These are phyloP conservation scores for Mycosphaerella sp. DNA, from an alignment of 2,329 filamentous ascomycete genomes.

Conservation along the genomic window DNA sequence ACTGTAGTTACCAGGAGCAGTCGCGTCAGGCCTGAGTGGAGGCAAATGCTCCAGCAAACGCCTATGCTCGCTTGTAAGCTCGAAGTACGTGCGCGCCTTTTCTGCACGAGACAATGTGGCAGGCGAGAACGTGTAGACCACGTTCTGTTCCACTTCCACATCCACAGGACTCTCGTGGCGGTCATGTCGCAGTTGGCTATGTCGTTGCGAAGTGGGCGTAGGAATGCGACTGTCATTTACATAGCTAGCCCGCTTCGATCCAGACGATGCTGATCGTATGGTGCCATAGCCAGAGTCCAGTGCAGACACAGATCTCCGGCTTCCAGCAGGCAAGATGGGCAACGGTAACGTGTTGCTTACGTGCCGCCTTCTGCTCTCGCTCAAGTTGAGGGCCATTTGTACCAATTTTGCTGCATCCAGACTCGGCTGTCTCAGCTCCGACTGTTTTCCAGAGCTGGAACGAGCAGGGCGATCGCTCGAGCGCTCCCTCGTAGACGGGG, in stretches of 20 bases:
- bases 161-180: constrained; percentile 5
- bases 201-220: constrained; percentile 12
- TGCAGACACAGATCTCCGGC: constrained; percentile 44
- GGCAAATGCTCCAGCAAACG: constrained; percentile 72
- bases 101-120: constrained; percentile 77
- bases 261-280: constrained; percentile 51
- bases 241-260: constrained; percentile 10
- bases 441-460: constrained; percentile 6
- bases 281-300: constrained; percentile 28
- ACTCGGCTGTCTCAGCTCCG: constrained; percentile 42
- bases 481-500: constrained; percentile 28
- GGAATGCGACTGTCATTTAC: constrained; percentile 9
- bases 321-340: constrained; percentile 45
- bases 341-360: constrained; percentile 52
- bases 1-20: constrained; percentile 39
- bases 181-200: constrained; percentile 8
- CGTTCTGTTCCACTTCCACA: constrained; percentile 30
- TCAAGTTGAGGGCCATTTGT: constrained; percentile 82
- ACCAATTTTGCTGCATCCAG: constrained; percentile 85
- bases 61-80: constrained; percentile 78
- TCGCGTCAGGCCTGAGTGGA: constrained; percentile 54
- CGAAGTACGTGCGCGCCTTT: constrained; percentile 77
- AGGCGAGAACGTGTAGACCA: constrained; percentile 64
- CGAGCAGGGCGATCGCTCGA: constrained; percentile 13
- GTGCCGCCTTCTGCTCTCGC: constrained; percentile 67